Conservation (phyloP, 75 land plant species). For the Isoetes taiwanensis region DNA sequence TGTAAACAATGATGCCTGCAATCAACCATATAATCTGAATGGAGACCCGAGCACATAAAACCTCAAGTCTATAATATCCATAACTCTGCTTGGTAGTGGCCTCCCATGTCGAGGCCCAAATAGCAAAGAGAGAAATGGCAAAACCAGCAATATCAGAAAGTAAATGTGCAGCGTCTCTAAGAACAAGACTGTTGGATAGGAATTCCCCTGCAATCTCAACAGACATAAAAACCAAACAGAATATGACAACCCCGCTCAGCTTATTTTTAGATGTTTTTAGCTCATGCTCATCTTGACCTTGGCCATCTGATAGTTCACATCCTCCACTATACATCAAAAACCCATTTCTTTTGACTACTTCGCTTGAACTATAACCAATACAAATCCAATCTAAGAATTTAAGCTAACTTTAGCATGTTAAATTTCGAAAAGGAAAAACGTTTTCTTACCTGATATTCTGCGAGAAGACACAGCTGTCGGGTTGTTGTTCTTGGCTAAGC, state of each 20-base stretch:
- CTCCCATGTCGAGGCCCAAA: slow-evolving; percentile 95
- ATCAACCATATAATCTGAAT: slow-evolving; percentile 88
- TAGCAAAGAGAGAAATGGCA: slow-evolving; percentile 75
- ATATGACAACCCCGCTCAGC: slow-evolving; percentile 48
- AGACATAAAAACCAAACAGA: slow-evolving; percentile 67
- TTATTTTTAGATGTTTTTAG: too few species aligned
- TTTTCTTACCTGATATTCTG: too few species aligned
- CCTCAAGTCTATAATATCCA: slow-evolving; percentile 74
- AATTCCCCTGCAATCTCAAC: slow-evolving; percentile 79
- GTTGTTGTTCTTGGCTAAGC: too few species aligned
- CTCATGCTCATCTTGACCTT: too few species aligned
- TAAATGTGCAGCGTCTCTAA: slow-evolving; percentile 92
- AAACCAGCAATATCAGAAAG: slow-evolving; percentile 89
- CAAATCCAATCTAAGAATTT: too few species aligned
- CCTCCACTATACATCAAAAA: too few species aligned
- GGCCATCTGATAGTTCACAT: too few species aligned
- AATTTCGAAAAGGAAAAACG: too few species aligned
- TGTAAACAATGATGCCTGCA: slow-evolving; percentile 77
- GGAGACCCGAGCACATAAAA: slow-evolving; percentile 73
- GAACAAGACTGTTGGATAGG: slow-evolving; percentile 66
- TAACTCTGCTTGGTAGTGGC: slow-evolving; percentile 77
- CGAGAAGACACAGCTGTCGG: too few species aligned
- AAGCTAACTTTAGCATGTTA: too few species aligned
- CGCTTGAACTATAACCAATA: too few species aligned
- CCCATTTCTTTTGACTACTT: too few species aligned